Evolutionary conservation across 2,329 filamentous ascomycete species (phyloP), one percentile per base, ranked within the genome.

Genomic region (Alternaria metachromatica): DNA sequence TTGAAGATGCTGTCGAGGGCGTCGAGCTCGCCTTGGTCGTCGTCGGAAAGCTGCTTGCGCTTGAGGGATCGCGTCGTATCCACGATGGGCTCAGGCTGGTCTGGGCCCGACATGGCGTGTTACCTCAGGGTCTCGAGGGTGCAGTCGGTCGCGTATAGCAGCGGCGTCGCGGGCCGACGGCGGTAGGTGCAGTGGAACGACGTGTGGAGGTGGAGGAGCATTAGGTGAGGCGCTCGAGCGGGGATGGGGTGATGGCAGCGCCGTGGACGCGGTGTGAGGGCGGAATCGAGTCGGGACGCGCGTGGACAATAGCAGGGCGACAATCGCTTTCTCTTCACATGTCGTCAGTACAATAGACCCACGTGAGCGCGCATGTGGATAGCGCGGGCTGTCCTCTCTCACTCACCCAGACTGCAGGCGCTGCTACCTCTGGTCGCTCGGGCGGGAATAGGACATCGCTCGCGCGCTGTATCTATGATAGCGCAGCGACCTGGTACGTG

Each of bases 1-100:
- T 81, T 80, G 64, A 83, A 75, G 45, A 78, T 73, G 48, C 66
- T 65, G 64, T 85, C 80, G 54, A 85, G 75, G 49, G 74, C 74
- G 55, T 78, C 77, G 46, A 82, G 68, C 54, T 83, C 80, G 45
- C 74, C 71, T 43, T 78, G 75, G 45, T 79, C 77, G 62, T 75
- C 69, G 33, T 62, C 56, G 11, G 75, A 71, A 37, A 76, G 58
- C 33, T 61, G 60, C 59, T 71, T 71, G 70, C 72, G 73, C 70
- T 77, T 77, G 54, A 71, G 62, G 9, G 66, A 65, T 48, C 63
- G 68, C 58, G 76, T 72, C 57, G 71, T 74, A 10, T 72, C 71
- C 28, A 72, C 74, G 37, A 63, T 58, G 30, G 66, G 65, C 37
- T 73, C 73, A 45, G 70, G 58, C 37, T 54, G 60, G 43, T 78